Evolutionary conservation across 2,329 filamentous ascomycete genomes (phyloP).

Genomic region (Arachnopeziza araneosa): DNA sequence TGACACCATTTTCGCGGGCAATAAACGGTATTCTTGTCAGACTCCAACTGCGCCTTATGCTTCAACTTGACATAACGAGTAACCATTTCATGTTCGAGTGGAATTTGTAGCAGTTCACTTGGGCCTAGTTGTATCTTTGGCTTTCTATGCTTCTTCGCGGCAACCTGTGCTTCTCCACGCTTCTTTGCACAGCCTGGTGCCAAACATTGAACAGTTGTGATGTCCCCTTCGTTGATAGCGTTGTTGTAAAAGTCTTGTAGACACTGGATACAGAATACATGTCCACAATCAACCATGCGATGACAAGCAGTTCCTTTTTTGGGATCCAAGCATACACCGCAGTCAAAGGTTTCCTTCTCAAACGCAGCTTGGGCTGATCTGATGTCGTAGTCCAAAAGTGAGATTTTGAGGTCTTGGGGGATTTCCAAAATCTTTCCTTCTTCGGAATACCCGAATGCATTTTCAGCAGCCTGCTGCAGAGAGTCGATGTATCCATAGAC

Average conservation of each 20-base stretch:
- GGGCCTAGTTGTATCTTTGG: conserved; percentile 67
- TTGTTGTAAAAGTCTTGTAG: conserved; percentile 85
- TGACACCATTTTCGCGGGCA: conserved; percentile 92
- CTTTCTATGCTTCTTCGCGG: conserved; percentile 46
- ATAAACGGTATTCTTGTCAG: conserved; percentile 86
- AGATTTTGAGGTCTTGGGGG: conserved; percentile 55
- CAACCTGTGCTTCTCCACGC: conserved; percentile 30
- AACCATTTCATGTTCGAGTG: conserved; percentile 64
- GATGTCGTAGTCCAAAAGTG: conserved; percentile 72
- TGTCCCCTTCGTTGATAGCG: conserved; percentile 79
- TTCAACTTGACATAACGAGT: conserved; percentile 85
- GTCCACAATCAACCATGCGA: conserved; percentile 73
- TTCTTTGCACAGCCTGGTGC: conserved; percentile 72
- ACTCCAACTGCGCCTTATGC: conserved; percentile 87
- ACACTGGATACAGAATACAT: conserved; percentile 88
- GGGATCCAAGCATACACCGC: conserved; percentile 84
- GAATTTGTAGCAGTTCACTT: conserved; percentile 76
- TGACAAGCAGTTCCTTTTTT: conserved; percentile 84
- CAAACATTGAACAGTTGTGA: conserved; percentile 74
- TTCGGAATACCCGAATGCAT: conserved; percentile 53
- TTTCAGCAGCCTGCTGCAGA: conserved; percentile 52
- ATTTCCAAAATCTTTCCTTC: conserved; percentile 45
- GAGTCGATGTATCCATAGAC: conserved; percentile 61
- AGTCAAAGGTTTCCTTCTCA: conserved; percentile 79
- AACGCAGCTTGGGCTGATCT: conserved; percentile 70